These are phyloP conservation scores for Tothia fuscella DNA, from an alignment of 2,329 filamentous ascomycete genomes.

Conservation along the genomic window DNA sequence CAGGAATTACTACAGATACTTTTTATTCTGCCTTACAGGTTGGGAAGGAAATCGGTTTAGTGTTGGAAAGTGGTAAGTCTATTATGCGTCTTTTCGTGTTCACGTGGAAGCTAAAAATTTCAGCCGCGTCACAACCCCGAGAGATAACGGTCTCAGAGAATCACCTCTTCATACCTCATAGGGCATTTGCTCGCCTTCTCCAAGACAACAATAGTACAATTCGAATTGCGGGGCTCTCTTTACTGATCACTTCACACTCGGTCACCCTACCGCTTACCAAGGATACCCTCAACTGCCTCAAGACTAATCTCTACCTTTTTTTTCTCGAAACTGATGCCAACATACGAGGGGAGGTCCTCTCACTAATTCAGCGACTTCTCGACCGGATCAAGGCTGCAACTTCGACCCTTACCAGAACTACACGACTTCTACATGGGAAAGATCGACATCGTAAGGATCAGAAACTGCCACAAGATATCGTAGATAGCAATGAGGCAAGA, in stretches of 20 bases:
- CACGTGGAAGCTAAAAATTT: too few species aligned
- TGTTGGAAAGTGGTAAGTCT: constrained; percentile 27
- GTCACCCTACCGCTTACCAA: constrained; percentile 60
- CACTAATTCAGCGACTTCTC: constrained; percentile 62
- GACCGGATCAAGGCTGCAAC: constrained; percentile 61
- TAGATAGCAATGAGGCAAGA: constrained; percentile 1
- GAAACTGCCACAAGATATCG: not conserved
- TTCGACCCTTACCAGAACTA: constrained; percentile 32
- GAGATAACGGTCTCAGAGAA: constrained; percentile 15
- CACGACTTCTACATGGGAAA: too few species aligned
- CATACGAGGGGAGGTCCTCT: constrained; percentile 57
- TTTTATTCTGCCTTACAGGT: constrained; percentile 29
- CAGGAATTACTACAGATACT: constrained; percentile 12
- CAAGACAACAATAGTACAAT: constrained; percentile 34
- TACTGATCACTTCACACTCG: constrained; percentile 64
- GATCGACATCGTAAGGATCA: constrained; percentile 11
- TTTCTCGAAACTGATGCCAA: constrained; percentile 80
- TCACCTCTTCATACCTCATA: constrained; percentile 43
- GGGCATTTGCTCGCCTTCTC: constrained; percentile 27
- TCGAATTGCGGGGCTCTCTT: constrained; percentile 67
- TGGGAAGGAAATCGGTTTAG: constrained; percentile 35
- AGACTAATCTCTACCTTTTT: constrained; percentile 54
- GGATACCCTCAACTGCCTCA: constrained; percentile 50
- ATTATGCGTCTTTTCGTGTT: too few species aligned
- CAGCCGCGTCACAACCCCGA: too few species aligned